phyloP scores from a whole-genome alignment of 2,329 filamentous ascomycete species.

The Monilinia fructigena region DNA sequence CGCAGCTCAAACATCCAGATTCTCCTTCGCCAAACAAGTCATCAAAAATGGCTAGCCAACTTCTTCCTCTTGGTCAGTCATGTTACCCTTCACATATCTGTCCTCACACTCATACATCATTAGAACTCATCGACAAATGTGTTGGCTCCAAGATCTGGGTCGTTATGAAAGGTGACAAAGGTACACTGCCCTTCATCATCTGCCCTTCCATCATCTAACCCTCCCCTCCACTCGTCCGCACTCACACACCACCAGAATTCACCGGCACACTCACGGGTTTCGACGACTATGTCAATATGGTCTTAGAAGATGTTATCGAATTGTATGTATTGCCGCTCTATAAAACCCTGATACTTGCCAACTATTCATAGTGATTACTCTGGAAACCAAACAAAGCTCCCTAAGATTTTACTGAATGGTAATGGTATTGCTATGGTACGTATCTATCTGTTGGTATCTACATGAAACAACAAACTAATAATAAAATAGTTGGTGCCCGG shows the following conservation, averaged over 20 bases:
- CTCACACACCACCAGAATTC: constrained; percentile 65
- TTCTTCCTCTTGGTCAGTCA: constrained; percentile 37
- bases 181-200: constrained; percentile 49
- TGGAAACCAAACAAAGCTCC: constrained; percentile 80
- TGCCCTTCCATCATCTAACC: too few relatives aligned
- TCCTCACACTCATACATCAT: constrained; percentile 28
- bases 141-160: constrained; percentile 98
- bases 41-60: constrained; percentile 38
- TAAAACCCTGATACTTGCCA: background rate
- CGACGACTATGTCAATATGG: constrained; percentile 99
- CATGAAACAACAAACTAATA: constrained; percentile 18
- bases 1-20: background rate
- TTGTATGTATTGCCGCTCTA: constrained; percentile 59
- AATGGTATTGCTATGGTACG: constrained; percentile 99
- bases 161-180: constrained; percentile 99
- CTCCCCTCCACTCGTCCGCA: background rate
- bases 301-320: constrained; percentile 94
- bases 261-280: constrained; percentile 92
- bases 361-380: constrained; percentile 78
- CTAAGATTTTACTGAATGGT: constrained; percentile 93
- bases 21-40: background rate
- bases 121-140: constrained; percentile 98
- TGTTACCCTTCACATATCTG: constrained; percentile 29
- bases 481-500: constrained; percentile 67
- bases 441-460: background rate